Evolutionary conservation across 2,329 filamentous ascomycete genomes (phyloP), one percentile per base, ranked within the genome.

Genomic region (Colletotrichum gigasporum): DNA sequence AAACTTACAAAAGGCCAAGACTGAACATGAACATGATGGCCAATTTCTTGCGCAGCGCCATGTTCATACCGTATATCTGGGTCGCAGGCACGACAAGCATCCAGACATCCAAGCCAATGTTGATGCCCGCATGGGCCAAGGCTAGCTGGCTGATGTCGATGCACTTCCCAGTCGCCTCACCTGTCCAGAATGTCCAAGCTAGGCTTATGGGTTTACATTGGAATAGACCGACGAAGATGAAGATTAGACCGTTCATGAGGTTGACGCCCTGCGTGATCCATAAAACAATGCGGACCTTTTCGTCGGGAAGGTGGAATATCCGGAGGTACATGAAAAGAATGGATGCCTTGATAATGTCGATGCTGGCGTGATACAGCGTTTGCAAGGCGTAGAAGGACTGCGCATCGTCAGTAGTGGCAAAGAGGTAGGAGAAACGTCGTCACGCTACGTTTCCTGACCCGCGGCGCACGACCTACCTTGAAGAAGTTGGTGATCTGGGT

Each of bases 321-420:
- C 61, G 56, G 5, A 64, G 61, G 18, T 61, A 64, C 61, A 61
- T 55, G 34, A 64, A 64, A n/a, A 64, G 42, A 3, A 64, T 64
- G 5, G 61, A 64, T 4, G 28, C 61, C 34, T 64, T 64, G 28
- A 64, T 45, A 26, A 64, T 5, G 22, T 64, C 61, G 18, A 64
- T 61, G 16, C 61, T 61, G 7, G 30, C n/a, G 42, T 64, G 48
- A 5, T 64, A 64, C 0, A 64, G 12, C 2, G 8, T 12, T 18
- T 55, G 61, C 1, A 64, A 5, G 7, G 56, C 56, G 18, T 64
- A 64, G 8, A 64, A 50, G 14, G 16, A 22, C 61, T 64, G 7
- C 1, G 2, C 1, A 3, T 2, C 8, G 28, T 16, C n/a, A 30
- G 47, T 42, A 2, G 2, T 2, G n/a, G 5, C 12, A 5, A 2